phyloP scores from a whole-genome alignment of 176 grass and related monocot species.

The Hordeum marinum region DNA sequence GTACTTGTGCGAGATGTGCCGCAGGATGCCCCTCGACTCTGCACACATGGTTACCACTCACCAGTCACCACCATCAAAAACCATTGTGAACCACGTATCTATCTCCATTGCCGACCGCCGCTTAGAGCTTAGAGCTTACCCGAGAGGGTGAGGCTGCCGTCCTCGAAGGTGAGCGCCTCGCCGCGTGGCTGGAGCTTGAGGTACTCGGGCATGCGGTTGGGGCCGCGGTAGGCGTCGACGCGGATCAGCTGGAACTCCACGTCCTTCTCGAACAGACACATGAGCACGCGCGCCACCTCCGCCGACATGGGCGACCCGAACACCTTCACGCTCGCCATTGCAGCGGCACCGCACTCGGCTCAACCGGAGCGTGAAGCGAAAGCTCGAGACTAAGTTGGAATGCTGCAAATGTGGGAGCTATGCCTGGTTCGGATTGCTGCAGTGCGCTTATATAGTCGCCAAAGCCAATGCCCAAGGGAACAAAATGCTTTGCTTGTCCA shows the following conservation, averaged over 20 bases:
- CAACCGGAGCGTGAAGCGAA: neutral
- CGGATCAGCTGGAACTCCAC: constrained; percentile 94
- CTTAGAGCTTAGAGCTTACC: constrained; percentile 30
- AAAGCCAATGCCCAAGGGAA: neutral
- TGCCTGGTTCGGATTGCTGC: neutral
- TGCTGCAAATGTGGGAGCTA: neutral
- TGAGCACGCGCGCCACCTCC: constrained; percentile 87
- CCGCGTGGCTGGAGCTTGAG: constrained; percentile 85
- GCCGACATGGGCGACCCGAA: constrained; percentile 81
- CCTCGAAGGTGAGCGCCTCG: constrained; percentile 95
- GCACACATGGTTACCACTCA: neutral
- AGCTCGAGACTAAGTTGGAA: neutral
- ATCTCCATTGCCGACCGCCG: neutral
- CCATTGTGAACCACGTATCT: neutral
- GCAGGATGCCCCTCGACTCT: constrained; percentile 83
- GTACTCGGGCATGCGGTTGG: constrained; percentile 72
- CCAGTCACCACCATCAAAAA: neutral
- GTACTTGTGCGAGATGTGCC: constrained; percentile 77
- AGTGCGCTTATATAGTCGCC: constrained; percentile 42
- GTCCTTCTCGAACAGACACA: constrained; percentile 95
- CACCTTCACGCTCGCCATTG: constrained; percentile 66
- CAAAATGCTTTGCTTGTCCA: constrained; percentile 65
- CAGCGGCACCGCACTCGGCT: neutral
- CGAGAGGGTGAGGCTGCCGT: constrained; percentile 60
- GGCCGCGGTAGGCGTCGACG: constrained; percentile 74